Conservation (phyloP, 768 basidiomycete genomes). For the Lentinula sp. region DNA sequence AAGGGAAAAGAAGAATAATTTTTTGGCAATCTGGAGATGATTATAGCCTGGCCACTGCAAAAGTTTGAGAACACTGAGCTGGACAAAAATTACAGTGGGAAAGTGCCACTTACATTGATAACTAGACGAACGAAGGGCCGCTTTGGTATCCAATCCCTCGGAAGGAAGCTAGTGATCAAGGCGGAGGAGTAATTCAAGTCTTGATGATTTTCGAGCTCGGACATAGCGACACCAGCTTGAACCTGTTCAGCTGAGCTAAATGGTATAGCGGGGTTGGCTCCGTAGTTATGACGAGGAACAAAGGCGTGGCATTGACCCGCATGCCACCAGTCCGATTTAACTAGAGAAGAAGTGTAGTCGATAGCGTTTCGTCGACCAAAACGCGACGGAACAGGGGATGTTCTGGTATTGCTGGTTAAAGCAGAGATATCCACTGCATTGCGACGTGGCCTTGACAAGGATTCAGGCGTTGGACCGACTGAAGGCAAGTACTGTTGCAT, state of each 20-base stretch:
- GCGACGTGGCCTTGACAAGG: neutral
- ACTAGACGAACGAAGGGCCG: neutral
- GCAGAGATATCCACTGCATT: neutral
- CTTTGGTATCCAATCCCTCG: neutral
- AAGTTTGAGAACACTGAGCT: neutral
- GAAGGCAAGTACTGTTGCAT: neutral
- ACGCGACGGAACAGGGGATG: neutral
- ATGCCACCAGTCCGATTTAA: conserved; percentile 5
- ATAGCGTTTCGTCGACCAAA: neutral
- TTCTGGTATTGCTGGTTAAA: neutral
- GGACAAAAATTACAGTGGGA: neutral
- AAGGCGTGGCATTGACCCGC: neutral
- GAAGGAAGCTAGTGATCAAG: neutral
- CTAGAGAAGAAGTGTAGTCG: neutral
- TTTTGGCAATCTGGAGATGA: neutral
- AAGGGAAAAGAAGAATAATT: neutral
- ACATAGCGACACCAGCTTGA: conserved; percentile 1
- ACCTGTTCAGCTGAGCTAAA: neutral
- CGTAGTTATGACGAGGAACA: neutral
- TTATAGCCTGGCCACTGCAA: conserved; percentile 1
- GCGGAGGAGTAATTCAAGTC: neutral
- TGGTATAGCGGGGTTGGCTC: neutral
- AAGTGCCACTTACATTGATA: neutral
- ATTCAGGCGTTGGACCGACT: neutral
- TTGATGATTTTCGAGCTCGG: neutral